These are phyloP conservation scores for Quercus agrifolia DNA, from an alignment of 306 rosid genomes.

Conservation along the genomic window DNA sequence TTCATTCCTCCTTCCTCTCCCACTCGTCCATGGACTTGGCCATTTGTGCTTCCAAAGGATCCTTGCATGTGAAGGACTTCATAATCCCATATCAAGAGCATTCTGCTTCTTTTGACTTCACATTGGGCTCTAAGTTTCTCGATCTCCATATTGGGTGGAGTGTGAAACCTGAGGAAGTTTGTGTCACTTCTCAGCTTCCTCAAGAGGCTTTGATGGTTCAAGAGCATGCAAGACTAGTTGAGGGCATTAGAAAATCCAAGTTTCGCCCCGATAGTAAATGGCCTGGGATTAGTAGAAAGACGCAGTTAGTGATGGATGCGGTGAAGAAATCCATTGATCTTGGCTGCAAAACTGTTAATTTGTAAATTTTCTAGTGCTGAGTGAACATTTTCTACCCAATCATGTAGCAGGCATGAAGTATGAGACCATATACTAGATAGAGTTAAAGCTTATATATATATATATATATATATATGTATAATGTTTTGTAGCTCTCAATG, in stretches of 20 bases:
- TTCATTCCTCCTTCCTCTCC: constrained; percentile 71
- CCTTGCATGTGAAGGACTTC: constrained; percentile 54
- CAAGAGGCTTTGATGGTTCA: constrained; percentile 81
- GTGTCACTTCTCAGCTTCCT: constrained; percentile 44
- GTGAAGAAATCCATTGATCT: constrained; percentile 62
- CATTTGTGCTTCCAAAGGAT: constrained; percentile 50
- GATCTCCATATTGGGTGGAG: constrained; percentile 70
- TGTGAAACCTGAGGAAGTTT: constrained; percentile 46
- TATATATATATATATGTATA: neutral
- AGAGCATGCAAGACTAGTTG: constrained; percentile 51
- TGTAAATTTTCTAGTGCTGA: constrained; percentile 26
- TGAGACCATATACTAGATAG: neutral
- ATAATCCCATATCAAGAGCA: constrained; percentile 58
- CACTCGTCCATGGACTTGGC: constrained; percentile 61
- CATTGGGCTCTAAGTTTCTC: constrained; percentile 49
- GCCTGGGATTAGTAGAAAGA: constrained; percentile 65
- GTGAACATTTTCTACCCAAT: neutral
- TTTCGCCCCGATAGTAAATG: constrained; percentile 44
- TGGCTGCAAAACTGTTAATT: constrained; percentile 46
- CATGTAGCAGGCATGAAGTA: neutral
- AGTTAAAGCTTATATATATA: neutral
- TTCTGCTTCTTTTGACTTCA: constrained; percentile 49
- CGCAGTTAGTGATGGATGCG: constrained; percentile 68
- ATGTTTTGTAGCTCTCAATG: neutral
- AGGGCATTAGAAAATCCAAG: constrained; percentile 34